A percentile compares a stretch with the other conserved stretches of the same genome.
These are phyloP conservation scores for Alloteropsis semialata DNA, from an alignment of 176 grass and related monocot species.

Conservation along the genomic window DNA sequence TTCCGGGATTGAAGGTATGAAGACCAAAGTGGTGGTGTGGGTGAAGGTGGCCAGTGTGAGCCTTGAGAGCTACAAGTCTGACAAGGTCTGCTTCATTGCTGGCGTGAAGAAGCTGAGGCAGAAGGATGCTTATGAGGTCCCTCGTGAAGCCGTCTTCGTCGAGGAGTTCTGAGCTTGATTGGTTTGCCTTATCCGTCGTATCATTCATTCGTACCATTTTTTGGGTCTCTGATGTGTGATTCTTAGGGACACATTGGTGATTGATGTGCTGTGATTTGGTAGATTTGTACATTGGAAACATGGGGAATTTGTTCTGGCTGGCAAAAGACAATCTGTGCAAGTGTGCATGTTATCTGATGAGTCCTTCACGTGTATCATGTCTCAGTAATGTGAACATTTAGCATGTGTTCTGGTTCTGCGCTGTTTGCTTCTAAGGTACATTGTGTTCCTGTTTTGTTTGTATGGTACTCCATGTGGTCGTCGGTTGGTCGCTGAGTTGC, in stretches of 20 bases:
- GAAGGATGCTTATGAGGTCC: conserved; percentile 82
- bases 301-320: conserved; percentile 16
- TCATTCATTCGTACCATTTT: conserved; percentile 48
- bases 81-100: conserved; percentile 88
- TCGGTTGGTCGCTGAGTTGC: conserved; percentile 12
- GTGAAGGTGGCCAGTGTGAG: conserved; percentile 78
- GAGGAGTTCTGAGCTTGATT: conserved; percentile 66
- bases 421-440: neutral
- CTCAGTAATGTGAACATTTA: conserved; percentile 1
- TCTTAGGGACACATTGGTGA: conserved; percentile 12
- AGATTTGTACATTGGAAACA: conserved; percentile 23
- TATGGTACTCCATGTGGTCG: conserved; percentile 14
- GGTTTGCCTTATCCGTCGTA: neutral
- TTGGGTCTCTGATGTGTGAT: conserved; percentile 14
- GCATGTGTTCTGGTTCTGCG: conserved; percentile 19
- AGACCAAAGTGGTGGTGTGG: conserved; percentile 89
- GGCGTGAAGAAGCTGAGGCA: conserved; percentile 89
- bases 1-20: conserved; percentile 77
- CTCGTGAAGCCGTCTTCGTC: conserved; percentile 59
- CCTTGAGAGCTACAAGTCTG: conserved; percentile 80
- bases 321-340: conserved; percentile 16
- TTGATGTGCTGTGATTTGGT: conserved; percentile 18
- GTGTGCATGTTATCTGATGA: conserved; percentile 36
- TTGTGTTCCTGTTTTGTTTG: neutral
- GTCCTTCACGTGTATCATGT: conserved; percentile 19